Evolutionary conservation across 257 asterid species (phyloP), one percentile per base, ranked within the genome.

Genomic region (Anisodus tanguticus): DNA sequence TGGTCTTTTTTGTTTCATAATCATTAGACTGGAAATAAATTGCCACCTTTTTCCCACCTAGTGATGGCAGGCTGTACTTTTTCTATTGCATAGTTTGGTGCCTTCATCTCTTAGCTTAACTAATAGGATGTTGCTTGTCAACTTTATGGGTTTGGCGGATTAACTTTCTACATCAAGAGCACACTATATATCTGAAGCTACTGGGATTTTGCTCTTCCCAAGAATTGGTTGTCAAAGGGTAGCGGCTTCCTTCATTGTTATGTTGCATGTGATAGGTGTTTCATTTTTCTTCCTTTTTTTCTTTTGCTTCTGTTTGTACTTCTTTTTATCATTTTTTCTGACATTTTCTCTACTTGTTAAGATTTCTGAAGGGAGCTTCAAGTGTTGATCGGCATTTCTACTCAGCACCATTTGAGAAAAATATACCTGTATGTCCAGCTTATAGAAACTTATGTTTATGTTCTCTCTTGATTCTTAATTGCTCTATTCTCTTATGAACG

Each of bases 351-450:
- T 43, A 78, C 74, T 43, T 68, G 43, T 85, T 89, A 88, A 96
- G 99, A 92, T 96, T 96, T 86, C 94, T 97, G 22, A 90, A 91
- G 89, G 99, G 99, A 85, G 99, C 99, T 89, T 93, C 97, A 81
- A 94, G 96, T 80, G 87, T 95, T 84, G 99, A 97, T 91, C 97
- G 93, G 85, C 98, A 95, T 91, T 93, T 95, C 90, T 87, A 51
- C 82, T 91, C 97, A 43, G 90, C 94, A 31, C 97, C 98, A 82
- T 92, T 89, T 54, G 96, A 93, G 89, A 90, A 92, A 87, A 97
- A 95, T 82, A 83, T 97, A 62, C 99, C 98, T 85, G 99, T 96
- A 94, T 53, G 93, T 88, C 69, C 78, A 81, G 19, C 31, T 49
- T 17, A 8, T 70, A 60, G 22, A 35, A n/a, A 35, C 69, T 63